Evolutionary conservation across 1,139 yeast genomes (phyloP).

Genomic region (Yamadazyma diospyri): DNA sequence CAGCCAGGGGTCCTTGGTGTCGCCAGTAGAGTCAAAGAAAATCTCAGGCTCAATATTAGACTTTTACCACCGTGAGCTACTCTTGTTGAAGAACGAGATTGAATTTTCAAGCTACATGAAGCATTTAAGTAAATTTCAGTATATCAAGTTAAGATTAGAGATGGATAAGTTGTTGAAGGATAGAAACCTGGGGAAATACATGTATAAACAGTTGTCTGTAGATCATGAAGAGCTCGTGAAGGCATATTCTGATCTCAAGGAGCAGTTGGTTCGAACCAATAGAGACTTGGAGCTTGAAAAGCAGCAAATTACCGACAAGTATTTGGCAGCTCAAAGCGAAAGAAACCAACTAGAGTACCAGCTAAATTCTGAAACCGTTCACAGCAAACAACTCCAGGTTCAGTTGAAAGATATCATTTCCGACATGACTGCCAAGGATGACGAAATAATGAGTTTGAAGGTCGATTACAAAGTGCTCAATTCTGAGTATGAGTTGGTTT

Average conservation of each 20-base stretch:
- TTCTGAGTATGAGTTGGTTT: constrained; percentile 8
- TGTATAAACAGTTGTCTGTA: constrained; percentile 12
- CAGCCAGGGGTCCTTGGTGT: constrained; percentile 3
- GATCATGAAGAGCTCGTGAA: constrained; percentile 11
- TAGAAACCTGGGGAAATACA: constrained; percentile 1
- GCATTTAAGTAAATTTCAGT: constrained; percentile 46
- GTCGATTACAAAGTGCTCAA: constrained; percentile 15
- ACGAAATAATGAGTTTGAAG: constrained; percentile 21
- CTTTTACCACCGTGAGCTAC: constrained; percentile 55
- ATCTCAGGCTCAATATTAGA: constrained; percentile 27
- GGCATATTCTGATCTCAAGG: constrained; percentile 21
- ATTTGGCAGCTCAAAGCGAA: constrained; percentile 2
- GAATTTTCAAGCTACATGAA: constrained; percentile 59
- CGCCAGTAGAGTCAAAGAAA: constrained; percentile 3
- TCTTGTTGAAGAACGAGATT: constrained; percentile 58
- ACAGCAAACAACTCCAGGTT: background rate
- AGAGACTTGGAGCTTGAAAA: constrained; percentile 10
- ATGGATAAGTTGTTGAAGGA: constrained; percentile 23
- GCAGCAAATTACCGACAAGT: constrained; percentile 10
- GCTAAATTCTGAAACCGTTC: background rate
- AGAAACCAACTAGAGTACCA: constrained; percentile 4
- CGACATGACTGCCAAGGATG: constrained; percentile 21
- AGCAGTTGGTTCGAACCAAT: constrained; percentile 7
- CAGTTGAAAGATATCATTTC: background rate
- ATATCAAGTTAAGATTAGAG: constrained; percentile 31